Percentiles rank a stretch among this genome's conserved stretches.
Evolutionary conservation across 1,139 yeast species (phyloP).

Genomic region (Kodamaea suecica): DNA sequence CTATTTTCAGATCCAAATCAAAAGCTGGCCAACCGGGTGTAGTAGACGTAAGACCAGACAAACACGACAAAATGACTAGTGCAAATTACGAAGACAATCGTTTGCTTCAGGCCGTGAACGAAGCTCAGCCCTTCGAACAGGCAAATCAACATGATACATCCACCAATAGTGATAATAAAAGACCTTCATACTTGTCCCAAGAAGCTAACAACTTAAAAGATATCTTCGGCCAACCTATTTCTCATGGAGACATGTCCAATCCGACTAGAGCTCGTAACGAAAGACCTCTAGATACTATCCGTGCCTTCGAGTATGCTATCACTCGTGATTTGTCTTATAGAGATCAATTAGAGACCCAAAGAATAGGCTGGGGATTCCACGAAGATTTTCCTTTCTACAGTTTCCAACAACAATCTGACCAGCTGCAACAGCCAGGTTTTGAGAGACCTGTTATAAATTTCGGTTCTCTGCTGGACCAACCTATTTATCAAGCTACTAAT

Average conservation of each 20-base stretch:
- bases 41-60: constrained; percentile 27
- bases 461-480: constrained; percentile 40
- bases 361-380: constrained; percentile 73
- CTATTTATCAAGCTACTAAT: constrained; percentile 61
- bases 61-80: constrained; percentile 50
- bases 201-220: constrained; percentile 54
- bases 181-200: constrained; percentile 23
- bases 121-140: constrained; percentile 93
- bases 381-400: constrained; percentile 45
- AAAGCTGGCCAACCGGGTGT: constrained; percentile 26
- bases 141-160: constrained; percentile 38
- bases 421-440: constrained; percentile 12
- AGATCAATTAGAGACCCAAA: constrained; percentile 74
- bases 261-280: constrained; percentile 92
- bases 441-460: constrained; percentile 33
- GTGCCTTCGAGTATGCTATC: constrained; percentile 88
- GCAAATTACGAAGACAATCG: constrained; percentile 76
- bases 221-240: constrained; percentile 77
- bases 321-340: constrained; percentile 79
- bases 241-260: constrained; percentile 78
- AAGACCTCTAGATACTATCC: constrained; percentile 91
- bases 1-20: constrained; percentile 40
- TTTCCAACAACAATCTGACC: constrained; percentile 16
- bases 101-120: constrained; percentile 84
- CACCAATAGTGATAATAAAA: constrained; percentile 28